A percentile compares a stretch with the other conserved stretches of the same genome.
These are phyloP conservation scores for Elongisporangium prolatum DNA, from an alignment of 352 stramenopile genomes.

Conservation along the genomic window DNA sequence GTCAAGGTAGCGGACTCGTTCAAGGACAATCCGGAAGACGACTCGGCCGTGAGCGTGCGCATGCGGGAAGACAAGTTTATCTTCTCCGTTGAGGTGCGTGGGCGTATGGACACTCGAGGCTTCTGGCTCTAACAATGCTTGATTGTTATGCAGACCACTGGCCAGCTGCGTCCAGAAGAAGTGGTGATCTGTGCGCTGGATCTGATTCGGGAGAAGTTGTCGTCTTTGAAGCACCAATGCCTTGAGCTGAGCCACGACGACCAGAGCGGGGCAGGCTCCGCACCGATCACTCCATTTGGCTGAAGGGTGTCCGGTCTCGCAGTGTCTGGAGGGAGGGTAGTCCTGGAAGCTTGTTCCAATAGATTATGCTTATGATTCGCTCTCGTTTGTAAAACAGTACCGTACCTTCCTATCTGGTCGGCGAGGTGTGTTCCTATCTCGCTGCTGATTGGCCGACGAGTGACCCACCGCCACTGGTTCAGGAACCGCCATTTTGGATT, in stretches of 20 bases:
- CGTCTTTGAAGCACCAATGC: constrained; percentile 83
- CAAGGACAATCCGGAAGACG: constrained; percentile 94
- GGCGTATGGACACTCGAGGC: no score
- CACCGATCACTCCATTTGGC: constrained; percentile 78
- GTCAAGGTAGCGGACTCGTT: constrained; percentile 90
- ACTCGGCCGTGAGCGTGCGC: constrained; percentile 88
- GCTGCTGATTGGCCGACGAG: constrained; percentile 9
- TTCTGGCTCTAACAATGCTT: background rate
- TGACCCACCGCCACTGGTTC: background rate
- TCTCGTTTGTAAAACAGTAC: background rate
- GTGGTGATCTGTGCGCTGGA: constrained; percentile 85
- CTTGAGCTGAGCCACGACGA: constrained; percentile 83
- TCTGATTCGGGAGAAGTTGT: constrained; percentile 84
- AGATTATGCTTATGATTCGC: constrained; percentile 13
- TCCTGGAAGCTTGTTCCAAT: constrained; percentile 7
- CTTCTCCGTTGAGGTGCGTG: constrained; percentile 91
- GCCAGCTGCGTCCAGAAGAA: constrained; percentile 78
- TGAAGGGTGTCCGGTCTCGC: constrained; percentile 21
- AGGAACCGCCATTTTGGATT: background rate
- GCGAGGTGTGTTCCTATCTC: constrained; percentile 8
- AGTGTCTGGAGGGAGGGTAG: background rate
- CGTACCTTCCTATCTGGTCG: background rate
- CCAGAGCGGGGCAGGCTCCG: constrained; percentile 27
- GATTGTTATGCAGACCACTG: constrained; percentile 53
- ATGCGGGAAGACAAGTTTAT: constrained; percentile 94